Evolutionary conservation across 2,329 filamentous ascomycete genomes (phyloP).

Genomic region (Daldinia sp.): DNA sequence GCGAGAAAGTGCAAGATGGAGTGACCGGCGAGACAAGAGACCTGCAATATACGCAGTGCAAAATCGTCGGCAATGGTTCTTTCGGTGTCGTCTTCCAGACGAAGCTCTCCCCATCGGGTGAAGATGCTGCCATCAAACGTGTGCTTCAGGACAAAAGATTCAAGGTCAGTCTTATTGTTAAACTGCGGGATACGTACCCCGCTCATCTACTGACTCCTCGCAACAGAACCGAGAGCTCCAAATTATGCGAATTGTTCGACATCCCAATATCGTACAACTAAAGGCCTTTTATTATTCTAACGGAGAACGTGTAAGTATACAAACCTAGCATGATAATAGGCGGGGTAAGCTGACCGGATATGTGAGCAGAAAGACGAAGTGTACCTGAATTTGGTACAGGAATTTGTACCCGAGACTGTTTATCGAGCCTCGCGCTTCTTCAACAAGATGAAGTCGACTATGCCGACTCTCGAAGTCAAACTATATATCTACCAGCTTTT

Average conservation of each 20-base stretch:
- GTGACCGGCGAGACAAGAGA: slow-evolving; percentile 96
- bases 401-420: slow-evolving; percentile 98
- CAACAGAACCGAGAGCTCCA: slow-evolving; percentile 95
- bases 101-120: slow-evolving; percentile 95
- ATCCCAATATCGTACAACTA: slow-evolving; percentile 98
- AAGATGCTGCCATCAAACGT: slow-evolving; percentile 98
- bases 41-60: slow-evolving; percentile 98
- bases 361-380: slow-evolving; percentile 88
- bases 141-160: slow-evolving; percentile 99
- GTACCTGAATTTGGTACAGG: slow-evolving; percentile 97
- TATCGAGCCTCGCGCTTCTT: slow-evolving; percentile 98
- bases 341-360: slow-evolving; percentile 37
- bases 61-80: slow-evolving; percentile 98
- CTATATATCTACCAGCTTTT: slow-evolving; percentile 99
- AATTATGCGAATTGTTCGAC: slow-evolving; percentile 99
- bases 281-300: slow-evolving; percentile 99
- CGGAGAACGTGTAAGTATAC: slow-evolving; percentile 85
- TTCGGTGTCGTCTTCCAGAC: slow-evolving; percentile 99
- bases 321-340: background rate
- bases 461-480: slow-evolving; percentile 99
- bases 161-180: slow-evolving; percentile 74
- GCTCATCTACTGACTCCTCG: slow-evolving; percentile 35
- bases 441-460: slow-evolving; percentile 99
- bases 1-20: slow-evolving; percentile 98
- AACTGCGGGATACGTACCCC: background rate